Base-by-base conservation (phyloP, 257 asterid species). In the Capsicum chinense region DNA sequence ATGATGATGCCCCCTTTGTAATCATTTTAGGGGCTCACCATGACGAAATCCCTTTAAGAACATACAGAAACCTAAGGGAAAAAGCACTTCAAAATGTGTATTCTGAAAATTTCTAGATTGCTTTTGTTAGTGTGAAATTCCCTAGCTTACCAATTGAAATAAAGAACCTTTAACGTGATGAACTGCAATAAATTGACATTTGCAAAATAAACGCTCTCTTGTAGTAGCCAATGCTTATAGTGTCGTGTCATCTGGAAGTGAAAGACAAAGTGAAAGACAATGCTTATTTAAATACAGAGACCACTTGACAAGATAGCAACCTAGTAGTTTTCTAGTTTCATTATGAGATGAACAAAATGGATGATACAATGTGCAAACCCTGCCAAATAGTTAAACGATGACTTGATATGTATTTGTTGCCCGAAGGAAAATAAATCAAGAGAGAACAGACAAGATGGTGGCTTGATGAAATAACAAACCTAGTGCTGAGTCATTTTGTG, bases 91-190 rank as follows among this genome's bases (percentile, higher is more conserved):
- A 63, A 63, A 26, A 63, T 63, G 26, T 63, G 42, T 63, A 21
- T 63, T 56, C 37, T 21, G 17, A 63, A 63, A 26, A 63, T 63
- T 63, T 63, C 42, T 63, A 12, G 70, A 63, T 39, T 26, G 70
- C 42, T 63, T 63, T 63, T 21, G 17, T 63, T 26, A 63, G 42
- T 63, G 26, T 63, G 15, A 35, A 63, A 10, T 63, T 63, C 5
- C 33, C 70, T 21, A 62, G 69, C 42, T 26, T 63, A 21, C 16
- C 37, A 63, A 63, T 26, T 63, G 48, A 66, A 59, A 58, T 16
- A 16, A 64, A 26, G 44, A 64, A 64, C n/a, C 73, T 33, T 66
- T 66, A 66, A 66, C 73, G n/a, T 35, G 48, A 66, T 66, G 73
- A 66, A 33, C 48, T 66, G 73, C 73, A 26, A 35, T 66, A 66